Conservation (phyloP, 2,329 filamentous ascomycete species). For the Didymella pomorum region DNA sequence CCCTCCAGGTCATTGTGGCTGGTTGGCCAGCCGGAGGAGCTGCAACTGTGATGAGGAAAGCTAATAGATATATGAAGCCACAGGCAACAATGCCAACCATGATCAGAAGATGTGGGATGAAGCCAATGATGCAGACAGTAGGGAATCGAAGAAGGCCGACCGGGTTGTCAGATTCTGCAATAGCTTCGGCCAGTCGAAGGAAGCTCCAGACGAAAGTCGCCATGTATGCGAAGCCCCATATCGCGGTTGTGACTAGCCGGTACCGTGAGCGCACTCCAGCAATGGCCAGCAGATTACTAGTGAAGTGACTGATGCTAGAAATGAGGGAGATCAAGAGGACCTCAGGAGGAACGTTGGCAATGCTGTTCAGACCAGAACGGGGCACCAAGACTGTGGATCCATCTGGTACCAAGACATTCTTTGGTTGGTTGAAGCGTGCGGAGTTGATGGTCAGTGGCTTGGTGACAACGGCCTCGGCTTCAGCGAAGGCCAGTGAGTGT, state of each 20-base stretch:
- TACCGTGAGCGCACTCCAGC: constrained; percentile 80
- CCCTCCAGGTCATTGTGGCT: constrained; percentile 57
- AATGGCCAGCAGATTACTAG: constrained; percentile 82
- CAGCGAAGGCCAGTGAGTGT: constrained; percentile 93
- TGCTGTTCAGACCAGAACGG: constrained; percentile 72
- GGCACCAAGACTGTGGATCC: constrained; percentile 53
- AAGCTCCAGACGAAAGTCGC: constrained; percentile 81
- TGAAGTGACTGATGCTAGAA: constrained; percentile 88
- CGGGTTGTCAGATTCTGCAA: constrained; percentile 57
- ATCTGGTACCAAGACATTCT: constrained; percentile 52
- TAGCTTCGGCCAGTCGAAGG: constrained; percentile 49
- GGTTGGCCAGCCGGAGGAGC: constrained; percentile 65
- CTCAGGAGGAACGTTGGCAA: constrained; percentile 88
- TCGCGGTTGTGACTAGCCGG: constrained; percentile 83
- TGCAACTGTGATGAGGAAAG: constrained; percentile 77
- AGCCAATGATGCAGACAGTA: constrained; percentile 92
- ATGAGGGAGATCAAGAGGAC: constrained; percentile 85
- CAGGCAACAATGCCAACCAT: constrained; percentile 80
- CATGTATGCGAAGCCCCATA: constrained; percentile 95
- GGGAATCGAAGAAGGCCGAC: constrained; percentile 83
- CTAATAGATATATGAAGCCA: constrained; percentile 76
- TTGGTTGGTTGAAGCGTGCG: constrained; percentile 55
- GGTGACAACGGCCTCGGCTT: constrained; percentile 87
- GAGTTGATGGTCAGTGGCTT: constrained; percentile 80
- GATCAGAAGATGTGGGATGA: constrained; percentile 92